These are phyloP conservation scores for Globisporangium rhizosaccharum DNA, from an alignment of 352 stramenopile species.

Conservation along the genomic window DNA sequence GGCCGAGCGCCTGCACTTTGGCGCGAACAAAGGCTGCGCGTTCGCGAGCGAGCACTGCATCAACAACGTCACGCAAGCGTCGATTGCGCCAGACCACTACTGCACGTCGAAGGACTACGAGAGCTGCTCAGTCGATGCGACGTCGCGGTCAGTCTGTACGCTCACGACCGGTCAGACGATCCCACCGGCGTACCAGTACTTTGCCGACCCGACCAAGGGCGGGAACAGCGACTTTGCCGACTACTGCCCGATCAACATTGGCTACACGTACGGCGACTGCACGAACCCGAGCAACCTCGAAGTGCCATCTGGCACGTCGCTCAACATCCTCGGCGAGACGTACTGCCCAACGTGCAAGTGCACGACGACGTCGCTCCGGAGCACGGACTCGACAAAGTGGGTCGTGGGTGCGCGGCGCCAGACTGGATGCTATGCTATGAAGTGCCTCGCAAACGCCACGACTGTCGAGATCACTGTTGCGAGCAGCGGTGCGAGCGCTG, in stretches of 20 bases:
- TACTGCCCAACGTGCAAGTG: slow-evolving; percentile 75
- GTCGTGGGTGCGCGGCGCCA: slow-evolving; percentile 46
- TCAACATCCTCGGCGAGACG: slow-evolving; percentile 76
- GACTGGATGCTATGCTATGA: slow-evolving; percentile 75
- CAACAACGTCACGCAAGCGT: slow-evolving; percentile 33
- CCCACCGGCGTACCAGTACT: slow-evolving; percentile 55
- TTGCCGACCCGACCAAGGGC: slow-evolving; percentile 38
- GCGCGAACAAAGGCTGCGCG: slow-evolving; percentile 48
- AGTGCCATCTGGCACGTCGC: slow-evolving; percentile 28
- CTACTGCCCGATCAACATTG: slow-evolving; percentile 75
- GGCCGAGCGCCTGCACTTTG: slow-evolving; percentile 61
- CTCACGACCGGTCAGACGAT: slow-evolving; percentile 40
- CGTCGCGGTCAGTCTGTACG: slow-evolving; percentile 59
- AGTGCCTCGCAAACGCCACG: slow-evolving; percentile 28
- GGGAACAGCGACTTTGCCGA: slow-evolving; percentile 66
- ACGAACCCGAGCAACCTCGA: slow-evolving; percentile 49
- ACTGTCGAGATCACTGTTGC: slow-evolving; percentile 42
- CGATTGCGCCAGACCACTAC: slow-evolving; percentile 51
- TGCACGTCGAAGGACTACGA: slow-evolving; percentile 51
- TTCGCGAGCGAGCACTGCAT: slow-evolving; percentile 74
- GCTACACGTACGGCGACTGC: slow-evolving; percentile 65
- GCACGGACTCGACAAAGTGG: slow-evolving; percentile 52
- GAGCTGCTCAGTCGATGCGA: slow-evolving; percentile 72
- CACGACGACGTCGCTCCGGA: slow-evolving; percentile 59
- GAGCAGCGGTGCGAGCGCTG: slow-evolving; percentile 2